Evolutionary conservation across 139 green algal genomes (phyloP).

Genomic region (Edaphochlamys debaryana): DNA sequence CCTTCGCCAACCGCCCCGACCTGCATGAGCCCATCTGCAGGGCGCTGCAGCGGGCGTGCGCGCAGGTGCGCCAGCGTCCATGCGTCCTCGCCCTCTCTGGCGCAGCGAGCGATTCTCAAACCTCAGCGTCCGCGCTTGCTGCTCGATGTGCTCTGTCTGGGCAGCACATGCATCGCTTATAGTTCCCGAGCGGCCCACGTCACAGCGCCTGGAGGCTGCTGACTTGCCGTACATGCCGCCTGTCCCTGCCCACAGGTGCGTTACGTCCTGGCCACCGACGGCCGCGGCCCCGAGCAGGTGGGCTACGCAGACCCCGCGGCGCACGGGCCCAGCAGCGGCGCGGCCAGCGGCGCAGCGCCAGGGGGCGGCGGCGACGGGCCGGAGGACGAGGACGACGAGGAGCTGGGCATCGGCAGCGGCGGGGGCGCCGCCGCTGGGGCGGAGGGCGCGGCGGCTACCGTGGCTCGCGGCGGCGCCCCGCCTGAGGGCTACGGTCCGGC

Average conservation of each 20-base stretch:
- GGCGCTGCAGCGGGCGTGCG: conserved; percentile 60
- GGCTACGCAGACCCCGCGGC: conserved; percentile 33
- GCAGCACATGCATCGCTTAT: too few species aligned
- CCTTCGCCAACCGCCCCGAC: conserved; percentile 77
- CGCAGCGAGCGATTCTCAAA: too few species aligned
- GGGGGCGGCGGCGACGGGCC: conserved; percentile 33
- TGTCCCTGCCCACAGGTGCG: conserved; percentile 44
- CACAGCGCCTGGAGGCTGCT: too few species aligned
- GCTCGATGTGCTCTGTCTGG: too few species aligned
- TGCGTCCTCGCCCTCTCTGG: too few species aligned
- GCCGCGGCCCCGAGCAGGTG: conserved; percentile 21
- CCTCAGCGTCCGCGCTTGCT: too few species aligned
- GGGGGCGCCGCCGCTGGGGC: neutral
- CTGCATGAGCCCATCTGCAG: conserved; percentile 68
- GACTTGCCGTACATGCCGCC: too few species aligned
- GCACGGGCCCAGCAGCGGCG: conserved; percentile 21
- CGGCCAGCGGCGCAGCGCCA: neutral
- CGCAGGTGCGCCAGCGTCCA: conserved; percentile 38
- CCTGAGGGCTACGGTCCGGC: conserved; percentile 43
- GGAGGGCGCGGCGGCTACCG: conserved; percentile 26
- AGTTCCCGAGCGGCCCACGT: too few species aligned
- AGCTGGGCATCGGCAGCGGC: neutral
- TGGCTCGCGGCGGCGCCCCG: conserved; percentile 42
- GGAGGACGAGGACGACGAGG: conserved; percentile 49
- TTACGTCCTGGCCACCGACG: conserved; percentile 27